Evolutionary conservation across 805 yeast species (phyloP), one percentile per base, ranked within the genome.

Genomic region (Zygoascus flipseniorum): DNA sequence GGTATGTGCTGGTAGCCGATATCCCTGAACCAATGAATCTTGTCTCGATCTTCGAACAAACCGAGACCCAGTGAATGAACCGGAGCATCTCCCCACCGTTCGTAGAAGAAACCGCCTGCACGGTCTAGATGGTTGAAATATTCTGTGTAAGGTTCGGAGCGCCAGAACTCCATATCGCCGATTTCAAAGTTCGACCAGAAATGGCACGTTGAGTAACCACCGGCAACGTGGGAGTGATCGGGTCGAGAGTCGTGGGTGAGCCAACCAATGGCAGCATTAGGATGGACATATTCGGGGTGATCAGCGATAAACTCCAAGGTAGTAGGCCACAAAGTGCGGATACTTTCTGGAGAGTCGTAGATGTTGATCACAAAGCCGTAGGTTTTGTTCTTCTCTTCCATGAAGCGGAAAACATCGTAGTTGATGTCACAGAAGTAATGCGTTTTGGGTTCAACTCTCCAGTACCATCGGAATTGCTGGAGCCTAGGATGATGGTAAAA

Each of bases 11-110:
- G 76, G 69, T 90, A 90, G 0, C 97, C 98, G 58, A 92, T 83
- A 64, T 92, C 97, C 57, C 96, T 73, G 70, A 92, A 92, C 70
- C 89, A 92, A 69, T 90, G 97, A 8, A 92, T 73, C 53, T 89
- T 86, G 2, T 77, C 70, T 2, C 80, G 65, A 54, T 84, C 76
- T 42, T 88, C 71, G 61, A 86, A 73, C 77, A 92, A 75, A 0
- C 88, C 90, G 5, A 85, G 78, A 0, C 93, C 98, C 20, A 92
- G 67, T 0, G 96, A 82, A 66, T 89, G 97, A 2, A 92, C 83
- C 0, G 97, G 96, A 0, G 97, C 97, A 74, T 92, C 98, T 1
- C 98, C 97, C 97, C 97, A 92, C 62, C 98, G 72, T 67, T 92
- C 96, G 52, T 79, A 76, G 75, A 82, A 89, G 64, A 92, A 90